These are phyloP conservation scores for Dipteronia sinensis DNA, from an alignment of 345 rosid genomes.

Conservation along the genomic window DNA sequence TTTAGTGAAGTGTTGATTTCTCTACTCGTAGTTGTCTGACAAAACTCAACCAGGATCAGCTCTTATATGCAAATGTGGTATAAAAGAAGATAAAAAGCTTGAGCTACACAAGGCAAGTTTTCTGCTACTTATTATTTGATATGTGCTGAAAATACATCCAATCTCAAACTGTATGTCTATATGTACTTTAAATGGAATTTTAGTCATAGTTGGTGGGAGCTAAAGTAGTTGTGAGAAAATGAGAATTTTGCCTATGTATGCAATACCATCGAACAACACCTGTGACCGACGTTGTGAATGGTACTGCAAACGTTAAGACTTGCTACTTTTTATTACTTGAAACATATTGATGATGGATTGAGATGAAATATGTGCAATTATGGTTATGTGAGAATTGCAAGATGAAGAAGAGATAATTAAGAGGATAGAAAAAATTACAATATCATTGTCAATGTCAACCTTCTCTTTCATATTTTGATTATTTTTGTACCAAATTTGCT, in stretches of 20 bases:
- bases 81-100: conserved; percentile 30
- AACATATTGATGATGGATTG: no score
- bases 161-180: neutral
- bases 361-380: neutral
- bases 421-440: neutral
- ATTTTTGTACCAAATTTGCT: no score
- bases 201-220: no score
- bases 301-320: neutral
- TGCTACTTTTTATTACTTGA: no score
- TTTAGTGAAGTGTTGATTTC: neutral
- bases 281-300: neutral
- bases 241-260: no score
- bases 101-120: conserved; percentile 41
- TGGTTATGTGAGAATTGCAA: neutral
- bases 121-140: neutral
- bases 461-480: no score
- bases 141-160: neutral
- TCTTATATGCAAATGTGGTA: conserved; percentile 44
- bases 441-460: neutral
- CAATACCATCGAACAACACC: neutral
- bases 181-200: no score
- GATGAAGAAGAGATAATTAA: neutral
- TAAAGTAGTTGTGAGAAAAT: no score
- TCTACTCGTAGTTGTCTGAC: conserved; percentile 14
- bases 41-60: conserved; percentile 14